Percentiles rank a stretch among this genome's conserved stretches.
Conservation (phyloP, 345 rosid species). For the Fremontodendron californicum region DNA sequence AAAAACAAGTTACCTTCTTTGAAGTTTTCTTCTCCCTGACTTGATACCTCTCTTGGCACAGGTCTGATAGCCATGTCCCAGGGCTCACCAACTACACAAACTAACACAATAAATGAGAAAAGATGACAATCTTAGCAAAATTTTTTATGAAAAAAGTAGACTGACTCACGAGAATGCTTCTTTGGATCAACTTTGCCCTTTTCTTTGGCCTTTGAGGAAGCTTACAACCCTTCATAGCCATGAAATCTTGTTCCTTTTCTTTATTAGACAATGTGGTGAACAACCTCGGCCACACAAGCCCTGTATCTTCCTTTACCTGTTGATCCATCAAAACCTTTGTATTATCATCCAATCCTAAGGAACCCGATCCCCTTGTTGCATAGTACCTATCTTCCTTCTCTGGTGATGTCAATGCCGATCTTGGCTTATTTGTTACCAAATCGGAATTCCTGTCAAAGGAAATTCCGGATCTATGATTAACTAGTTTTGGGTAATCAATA, state of each 20-base stretch:
- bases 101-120: not conserved
- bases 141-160: not conserved
- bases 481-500: not conserved
- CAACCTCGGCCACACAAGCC: conserved; percentile 69
- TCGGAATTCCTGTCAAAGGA: conserved; percentile 44
- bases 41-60: conserved; percentile 82
- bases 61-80: conserved; percentile 84
- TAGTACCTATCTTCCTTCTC: conserved; percentile 81
- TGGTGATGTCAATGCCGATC: conserved; percentile 47
- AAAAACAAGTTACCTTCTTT: conserved; percentile 54
- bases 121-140: not conserved
- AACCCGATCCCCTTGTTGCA: conserved; percentile 66
- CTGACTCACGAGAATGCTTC: conserved; percentile 63
- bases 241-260: conserved; percentile 93
- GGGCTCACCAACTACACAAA: conserved; percentile 73
- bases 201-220: conserved; percentile 92
- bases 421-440: conserved; percentile 39
- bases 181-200: conserved; percentile 82
- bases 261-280: conserved; percentile 71
- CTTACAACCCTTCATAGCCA: conserved; percentile 94
- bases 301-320: conserved; percentile 53
- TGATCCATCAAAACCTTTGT: conserved; percentile 50
- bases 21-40: conserved; percentile 91
- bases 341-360: conserved; percentile 62
- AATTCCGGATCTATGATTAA: conserved; percentile 10